phyloP scores from a whole-genome alignment of 192 early-diverging fungal species.

The Globomyces pollinis-pini region DNA sequence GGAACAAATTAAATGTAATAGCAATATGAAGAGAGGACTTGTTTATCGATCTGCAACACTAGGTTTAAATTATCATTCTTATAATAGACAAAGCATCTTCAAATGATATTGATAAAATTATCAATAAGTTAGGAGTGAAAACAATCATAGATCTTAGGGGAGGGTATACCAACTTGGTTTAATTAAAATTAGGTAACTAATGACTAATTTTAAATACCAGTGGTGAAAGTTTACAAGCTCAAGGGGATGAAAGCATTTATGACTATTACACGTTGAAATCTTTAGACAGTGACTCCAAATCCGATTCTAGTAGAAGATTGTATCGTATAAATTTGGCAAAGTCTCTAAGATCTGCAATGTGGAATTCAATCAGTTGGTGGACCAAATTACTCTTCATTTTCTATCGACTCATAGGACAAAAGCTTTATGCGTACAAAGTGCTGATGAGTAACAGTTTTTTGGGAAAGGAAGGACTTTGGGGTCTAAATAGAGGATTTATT shows the following conservation, averaged over 20 bases:
- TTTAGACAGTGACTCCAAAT: neutral
- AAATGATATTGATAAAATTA: neutral
- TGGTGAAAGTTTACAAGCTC: neutral
- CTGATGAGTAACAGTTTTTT: neutral
- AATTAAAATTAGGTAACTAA: no score
- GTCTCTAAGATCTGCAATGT: neutral
- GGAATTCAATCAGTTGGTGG: neutral
- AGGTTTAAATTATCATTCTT: no score
- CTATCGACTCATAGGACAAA: neutral
- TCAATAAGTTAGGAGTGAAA: neutral
- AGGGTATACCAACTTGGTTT: no score
- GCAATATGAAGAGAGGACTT: neutral
- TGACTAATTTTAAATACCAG: no score
- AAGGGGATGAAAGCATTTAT: neutral
- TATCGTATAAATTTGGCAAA: conserved; percentile 5
- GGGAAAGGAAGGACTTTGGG: conserved; percentile 26
- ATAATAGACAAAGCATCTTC: conserved; percentile 3
- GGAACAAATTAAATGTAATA: no score
- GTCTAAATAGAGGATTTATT: conserved; percentile 33
- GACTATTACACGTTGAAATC: neutral
- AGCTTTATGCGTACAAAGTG: neutral
- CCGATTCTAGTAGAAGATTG: neutral
- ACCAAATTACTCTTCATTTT: neutral
- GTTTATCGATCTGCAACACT: conserved; percentile 8
- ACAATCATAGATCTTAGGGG: conserved; percentile 6